phyloP scores from a whole-genome alignment of 2,329 filamentous ascomycete species.

The Ceratocystis harringtonii region DNA sequence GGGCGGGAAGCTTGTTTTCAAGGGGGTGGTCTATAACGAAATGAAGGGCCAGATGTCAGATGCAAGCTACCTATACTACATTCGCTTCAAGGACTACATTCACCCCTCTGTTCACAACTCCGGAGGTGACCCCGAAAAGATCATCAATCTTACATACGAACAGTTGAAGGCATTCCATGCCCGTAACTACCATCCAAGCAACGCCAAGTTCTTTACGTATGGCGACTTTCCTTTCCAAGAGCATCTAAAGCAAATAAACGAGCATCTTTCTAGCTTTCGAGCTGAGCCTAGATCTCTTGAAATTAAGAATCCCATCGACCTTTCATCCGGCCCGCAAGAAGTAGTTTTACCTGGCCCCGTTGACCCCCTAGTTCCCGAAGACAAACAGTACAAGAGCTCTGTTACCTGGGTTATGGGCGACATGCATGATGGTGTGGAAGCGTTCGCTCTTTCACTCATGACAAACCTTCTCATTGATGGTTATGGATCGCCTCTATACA shows the following conservation, averaged over 20 bases:
- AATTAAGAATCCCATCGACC: conserved; percentile 55
- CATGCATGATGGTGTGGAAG: conserved; percentile 67
- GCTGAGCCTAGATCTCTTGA: conserved; percentile 36
- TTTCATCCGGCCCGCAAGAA: conserved; percentile 49
- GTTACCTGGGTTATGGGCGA: conserved; percentile 85
- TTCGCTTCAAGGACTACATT: conserved; percentile 85
- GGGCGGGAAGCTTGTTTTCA: conserved; percentile 69
- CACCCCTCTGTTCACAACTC: conserved; percentile 94
- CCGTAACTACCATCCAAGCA: conserved; percentile 92
- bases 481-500: conserved; percentile 87
- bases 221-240: conserved; percentile 76
- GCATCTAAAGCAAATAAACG: conserved; percentile 66
- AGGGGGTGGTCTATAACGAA: conserved; percentile 97
- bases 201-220: conserved; percentile 90
- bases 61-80: conserved; percentile 89
- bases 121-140: conserved; percentile 88
- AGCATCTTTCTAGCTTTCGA: conserved; percentile 58
- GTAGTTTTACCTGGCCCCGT: conserved; percentile 66
- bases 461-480: conserved; percentile 80
- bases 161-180: conserved; percentile 79
- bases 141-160: conserved; percentile 85
- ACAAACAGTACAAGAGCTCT: conserved; percentile 87
- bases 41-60: conserved; percentile 99
- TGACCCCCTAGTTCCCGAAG: conserved; percentile 70
- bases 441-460: conserved; percentile 70